phyloP scores from a whole-genome alignment of 169 alveolate genomes.

The Amoebophrya sp. region DNA sequence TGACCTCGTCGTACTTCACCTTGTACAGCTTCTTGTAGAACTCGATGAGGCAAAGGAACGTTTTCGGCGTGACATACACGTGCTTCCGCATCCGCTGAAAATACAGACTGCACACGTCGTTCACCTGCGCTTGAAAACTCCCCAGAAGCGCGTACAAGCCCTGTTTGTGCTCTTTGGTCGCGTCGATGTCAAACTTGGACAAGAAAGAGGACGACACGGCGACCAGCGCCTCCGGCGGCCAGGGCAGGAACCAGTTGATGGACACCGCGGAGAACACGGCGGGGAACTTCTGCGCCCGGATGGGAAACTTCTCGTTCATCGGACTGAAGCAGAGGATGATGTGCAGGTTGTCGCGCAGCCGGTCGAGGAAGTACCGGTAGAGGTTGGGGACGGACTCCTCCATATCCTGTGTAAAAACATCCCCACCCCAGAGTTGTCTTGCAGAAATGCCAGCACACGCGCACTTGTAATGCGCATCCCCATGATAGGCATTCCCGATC shows the following conservation, averaged over 20 bases:
- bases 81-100: constrained; percentile 88
- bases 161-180: constrained; percentile 62
- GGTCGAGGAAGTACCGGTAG: constrained; percentile 77
- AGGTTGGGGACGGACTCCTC: background rate
- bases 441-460: background rate
- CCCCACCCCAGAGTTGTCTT: too few species aligned
- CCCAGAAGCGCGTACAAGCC: constrained; percentile 79
- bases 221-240: constrained; percentile 95
- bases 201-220: constrained; percentile 84
- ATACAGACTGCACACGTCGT: constrained; percentile 77
- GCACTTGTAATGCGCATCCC: too few species aligned
- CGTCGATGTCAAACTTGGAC: constrained; percentile 60
- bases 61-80: constrained; percentile 94
- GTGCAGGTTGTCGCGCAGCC: constrained; percentile 90
- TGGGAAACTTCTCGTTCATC: constrained; percentile 37
- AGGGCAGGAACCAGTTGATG: constrained; percentile 90
- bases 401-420: too few species aligned
- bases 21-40: constrained; percentile 85
- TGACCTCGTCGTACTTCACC: constrained; percentile 80
- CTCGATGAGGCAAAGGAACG: constrained; percentile 85
- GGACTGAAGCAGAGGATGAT: constrained; percentile 92
- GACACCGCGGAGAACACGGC: constrained; percentile 85
- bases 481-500: too few species aligned
- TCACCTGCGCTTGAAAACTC: constrained; percentile 45
- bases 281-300: constrained; percentile 94